Percentiles rank a stretch among this genome's conserved stretches.
Evolutionary conservation across 352 stramenopile species (phyloP).

Genomic region (Aphanomyces euteiches): DNA sequence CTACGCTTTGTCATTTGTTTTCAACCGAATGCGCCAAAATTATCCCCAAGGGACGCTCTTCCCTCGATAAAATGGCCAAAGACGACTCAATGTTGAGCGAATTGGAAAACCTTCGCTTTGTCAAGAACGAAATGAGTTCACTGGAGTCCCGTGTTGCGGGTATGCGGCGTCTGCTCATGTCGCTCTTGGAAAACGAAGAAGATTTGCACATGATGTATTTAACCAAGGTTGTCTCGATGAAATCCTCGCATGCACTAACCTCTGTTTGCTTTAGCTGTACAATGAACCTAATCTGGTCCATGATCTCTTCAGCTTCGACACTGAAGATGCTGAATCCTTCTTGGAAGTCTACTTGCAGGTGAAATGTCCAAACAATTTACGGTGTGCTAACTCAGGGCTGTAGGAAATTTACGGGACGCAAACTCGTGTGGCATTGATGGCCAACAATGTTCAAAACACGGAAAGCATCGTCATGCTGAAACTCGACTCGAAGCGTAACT

Average conservation of each 20-base stretch:
- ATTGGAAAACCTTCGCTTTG: conserved; percentile 38
- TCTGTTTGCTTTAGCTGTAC: conserved; percentile 12
- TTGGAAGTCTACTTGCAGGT: conserved; percentile 42
- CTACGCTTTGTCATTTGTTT: conserved; percentile 27
- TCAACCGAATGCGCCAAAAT: conserved; percentile 36
- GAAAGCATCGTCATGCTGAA: conserved; percentile 49
- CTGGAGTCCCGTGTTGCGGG: conserved; percentile 41
- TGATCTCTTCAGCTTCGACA: conserved; percentile 39
- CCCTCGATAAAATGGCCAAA: conserved; percentile 35
- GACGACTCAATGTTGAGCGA: conserved; percentile 38
- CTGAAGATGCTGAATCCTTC: conserved; percentile 41
- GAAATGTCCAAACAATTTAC: no score
- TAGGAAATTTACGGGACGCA: conserved; percentile 41
- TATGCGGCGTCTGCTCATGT: conserved; percentile 39
- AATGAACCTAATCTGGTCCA: conserved; percentile 34
- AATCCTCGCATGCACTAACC: no score
- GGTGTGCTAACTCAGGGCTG: no score
- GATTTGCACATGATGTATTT: conserved; percentile 40
- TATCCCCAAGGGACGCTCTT: conserved; percentile 29
- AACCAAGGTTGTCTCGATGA: conserved; percentile 31
- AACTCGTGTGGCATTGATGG: conserved; percentile 38
- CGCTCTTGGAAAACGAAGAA: conserved; percentile 33
- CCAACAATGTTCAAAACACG: conserved; percentile 39
- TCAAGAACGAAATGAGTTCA: conserved; percentile 43
- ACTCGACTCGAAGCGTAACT: conserved; percentile 50